These are phyloP conservation scores for Butyriboletus loyo DNA, from an alignment of 768 basidiomycete genomes.

Conservation along the genomic window DNA sequence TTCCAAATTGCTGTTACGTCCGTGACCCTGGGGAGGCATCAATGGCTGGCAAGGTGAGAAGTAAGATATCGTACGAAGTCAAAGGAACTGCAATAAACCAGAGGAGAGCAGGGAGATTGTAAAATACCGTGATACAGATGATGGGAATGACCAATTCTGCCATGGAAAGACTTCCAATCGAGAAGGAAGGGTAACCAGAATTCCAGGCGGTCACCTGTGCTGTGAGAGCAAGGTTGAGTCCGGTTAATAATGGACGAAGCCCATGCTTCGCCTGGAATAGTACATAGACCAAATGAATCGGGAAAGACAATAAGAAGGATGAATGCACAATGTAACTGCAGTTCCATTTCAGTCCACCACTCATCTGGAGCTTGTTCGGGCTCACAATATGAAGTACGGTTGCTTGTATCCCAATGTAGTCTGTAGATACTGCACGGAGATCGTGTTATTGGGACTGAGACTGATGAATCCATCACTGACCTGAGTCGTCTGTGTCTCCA, in stretches of 20 bases:
- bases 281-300: constrained; percentile 75
- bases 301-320: constrained; percentile 72
- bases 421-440: constrained; percentile 65
- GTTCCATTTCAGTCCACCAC: neutral
- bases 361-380: neutral
- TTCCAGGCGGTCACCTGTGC: constrained; percentile 18
- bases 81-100: constrained; percentile 75
- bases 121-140: constrained; percentile 35
- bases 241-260: constrained; percentile 45
- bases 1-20: constrained; percentile 91
- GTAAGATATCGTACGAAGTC: constrained; percentile 54
- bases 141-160: constrained; percentile 35
- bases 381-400: constrained; percentile 87
- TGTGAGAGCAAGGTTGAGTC: constrained; percentile 50
- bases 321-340: constrained; percentile 86
- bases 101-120: constrained; percentile 62
- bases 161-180: constrained; percentile 22
- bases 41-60: constrained; percentile 1
- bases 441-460: constrained; percentile 1
- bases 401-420: constrained; percentile 74
- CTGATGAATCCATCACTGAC: constrained; percentile 35
- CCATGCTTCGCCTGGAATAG: constrained; percentile 46
- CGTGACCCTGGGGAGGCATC: constrained; percentile 51
- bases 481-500: constrained; percentile 75
- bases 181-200: neutral